These are phyloP conservation scores for Fonticula alba DNA, from an alignment of 78 protist species.

Conservation along the genomic window DNA sequence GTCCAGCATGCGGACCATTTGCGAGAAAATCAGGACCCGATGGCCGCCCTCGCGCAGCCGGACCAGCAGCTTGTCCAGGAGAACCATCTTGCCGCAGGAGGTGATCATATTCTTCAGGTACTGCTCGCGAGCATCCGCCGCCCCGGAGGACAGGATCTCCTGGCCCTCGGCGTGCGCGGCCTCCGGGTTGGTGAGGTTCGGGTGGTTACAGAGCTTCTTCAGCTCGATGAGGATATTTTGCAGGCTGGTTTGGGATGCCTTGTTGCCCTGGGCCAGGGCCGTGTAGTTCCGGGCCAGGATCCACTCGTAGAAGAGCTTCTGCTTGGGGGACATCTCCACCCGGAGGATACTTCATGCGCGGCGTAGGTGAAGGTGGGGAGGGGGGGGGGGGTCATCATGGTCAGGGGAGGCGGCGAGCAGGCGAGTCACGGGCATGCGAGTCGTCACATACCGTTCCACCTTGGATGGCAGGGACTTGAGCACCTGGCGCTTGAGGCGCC, in stretches of 20 bases:
- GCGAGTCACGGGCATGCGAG: not conserved
- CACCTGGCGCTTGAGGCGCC: conserved; percentile 73
- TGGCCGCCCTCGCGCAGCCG: conserved; percentile 58
- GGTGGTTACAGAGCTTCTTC: conserved; percentile 87
- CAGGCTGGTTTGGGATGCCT: conserved; percentile 28
- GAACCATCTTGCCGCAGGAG: conserved; percentile 51
- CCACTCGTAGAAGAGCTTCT: conserved; percentile 43
- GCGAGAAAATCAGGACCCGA: conserved; percentile 79
- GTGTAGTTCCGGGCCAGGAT: conserved; percentile 38
- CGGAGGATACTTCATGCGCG: conserved; percentile 65
- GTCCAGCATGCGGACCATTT: conserved; percentile 77
- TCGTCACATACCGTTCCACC: not conserved
- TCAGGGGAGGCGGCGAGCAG: not conserved
- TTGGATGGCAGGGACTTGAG: conserved; percentile 62
- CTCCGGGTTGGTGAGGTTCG: conserved; percentile 45
- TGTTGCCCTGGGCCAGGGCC: conserved; percentile 10
- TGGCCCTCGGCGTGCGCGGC: conserved; percentile 22
- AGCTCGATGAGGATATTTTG: conserved; percentile 71
- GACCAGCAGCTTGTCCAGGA: conserved; percentile 64
- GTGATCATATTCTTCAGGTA: conserved; percentile 20
- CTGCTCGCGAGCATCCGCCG: not conserved
- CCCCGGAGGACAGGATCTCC: not conserved
- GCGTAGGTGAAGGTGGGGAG: conserved; percentile 41
- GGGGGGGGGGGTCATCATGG: conserved; percentile 17
- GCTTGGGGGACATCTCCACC: conserved; percentile 55